A percentile compares a stretch with the other conserved stretches of the same genome.
These are phyloP conservation scores for Spongispora temasekensis DNA, from an alignment of 1,284 basidiomycete genomes.

Conservation along the genomic window DNA sequence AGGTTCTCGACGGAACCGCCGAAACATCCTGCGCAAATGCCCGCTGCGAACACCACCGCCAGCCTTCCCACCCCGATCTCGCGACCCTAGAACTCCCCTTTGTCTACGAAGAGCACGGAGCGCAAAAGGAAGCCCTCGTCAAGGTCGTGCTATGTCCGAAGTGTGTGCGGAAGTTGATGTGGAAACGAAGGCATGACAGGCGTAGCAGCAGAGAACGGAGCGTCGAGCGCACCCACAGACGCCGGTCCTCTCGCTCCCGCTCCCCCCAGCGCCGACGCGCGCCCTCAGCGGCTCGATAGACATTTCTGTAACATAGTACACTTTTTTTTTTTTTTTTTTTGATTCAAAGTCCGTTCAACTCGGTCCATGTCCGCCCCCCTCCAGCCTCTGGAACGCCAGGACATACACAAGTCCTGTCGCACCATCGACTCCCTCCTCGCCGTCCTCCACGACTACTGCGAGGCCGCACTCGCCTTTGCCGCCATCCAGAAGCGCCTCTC, in stretches of 20 bases:
- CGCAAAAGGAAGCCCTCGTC: conserved; percentile 78
- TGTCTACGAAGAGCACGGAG: conserved; percentile 78
- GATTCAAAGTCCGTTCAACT: conserved; percentile 24
- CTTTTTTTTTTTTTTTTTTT: background rate
- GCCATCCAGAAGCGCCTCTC: conserved; percentile 71
- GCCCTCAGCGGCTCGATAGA: background rate
- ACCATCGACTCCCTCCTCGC: conserved; percentile 67
- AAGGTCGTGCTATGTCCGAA: conserved; percentile 83
- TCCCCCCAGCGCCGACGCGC: too few species aligned
- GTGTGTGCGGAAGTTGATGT: conserved; percentile 84
- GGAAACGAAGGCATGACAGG: conserved; percentile 75
- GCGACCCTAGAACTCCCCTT: conserved; percentile 86
- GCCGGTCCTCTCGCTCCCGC: too few species aligned
- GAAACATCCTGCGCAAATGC: conserved; percentile 87
- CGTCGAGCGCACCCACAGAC: too few species aligned
- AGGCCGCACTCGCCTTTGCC: conserved; percentile 62
- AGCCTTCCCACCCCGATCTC: conserved; percentile 35
- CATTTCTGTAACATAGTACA: background rate
- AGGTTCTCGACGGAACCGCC: conserved; percentile 82
- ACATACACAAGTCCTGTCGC: conserved; percentile 79
- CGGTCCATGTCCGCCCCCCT: conserved; percentile 3
- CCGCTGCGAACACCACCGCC: conserved; percentile 70
- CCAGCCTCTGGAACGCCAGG: conserved; percentile 59
- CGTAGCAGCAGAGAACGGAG: conserved; percentile 29
- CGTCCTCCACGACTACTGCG: conserved; percentile 71